Evolutionary conservation across 371 early-diverging fungal species (phyloP).

Genomic region (Mortierella sp.): DNA sequence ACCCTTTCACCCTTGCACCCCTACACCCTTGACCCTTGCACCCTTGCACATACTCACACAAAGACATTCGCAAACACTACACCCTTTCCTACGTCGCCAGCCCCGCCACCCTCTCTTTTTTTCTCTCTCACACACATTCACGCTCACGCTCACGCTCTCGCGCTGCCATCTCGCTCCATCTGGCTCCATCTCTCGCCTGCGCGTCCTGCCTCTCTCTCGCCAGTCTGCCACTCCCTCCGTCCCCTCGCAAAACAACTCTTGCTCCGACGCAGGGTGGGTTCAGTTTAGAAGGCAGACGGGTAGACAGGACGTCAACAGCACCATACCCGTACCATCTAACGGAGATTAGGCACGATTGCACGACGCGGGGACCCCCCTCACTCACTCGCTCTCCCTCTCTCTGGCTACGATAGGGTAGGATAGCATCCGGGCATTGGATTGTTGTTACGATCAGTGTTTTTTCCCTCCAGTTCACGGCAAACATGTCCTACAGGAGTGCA

Average conservation of each 20-base stretch:
- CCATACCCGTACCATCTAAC: constrained; percentile 3
- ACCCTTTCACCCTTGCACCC: background rate
- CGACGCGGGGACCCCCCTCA: background rate
- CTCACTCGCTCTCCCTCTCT: background rate
- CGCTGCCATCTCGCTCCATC: too few species aligned
- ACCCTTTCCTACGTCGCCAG: background rate
- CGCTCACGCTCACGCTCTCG: too few species aligned
- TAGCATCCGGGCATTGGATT: background rate
- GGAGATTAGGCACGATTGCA: background rate
- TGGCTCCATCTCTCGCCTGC: too few species aligned
- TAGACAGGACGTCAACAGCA: background rate
- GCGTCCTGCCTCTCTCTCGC: too few species aligned
- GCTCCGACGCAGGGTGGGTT: background rate
- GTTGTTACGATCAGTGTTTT: background rate
- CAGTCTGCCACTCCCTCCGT: background rate
- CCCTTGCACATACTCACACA: background rate
- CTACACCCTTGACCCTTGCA: background rate
- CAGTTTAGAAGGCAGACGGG: background rate
- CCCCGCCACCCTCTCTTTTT: background rate
- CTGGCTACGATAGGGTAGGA: background rate
- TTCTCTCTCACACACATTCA: too few species aligned
- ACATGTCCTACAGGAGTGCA: too few species aligned
- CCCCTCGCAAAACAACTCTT: background rate
- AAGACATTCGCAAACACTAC: background rate
- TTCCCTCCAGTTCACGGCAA: too few species aligned